Evolutionary conservation across 2,329 filamentous ascomycete genomes (phyloP).

Genomic region (Phialophora macrospora): DNA sequence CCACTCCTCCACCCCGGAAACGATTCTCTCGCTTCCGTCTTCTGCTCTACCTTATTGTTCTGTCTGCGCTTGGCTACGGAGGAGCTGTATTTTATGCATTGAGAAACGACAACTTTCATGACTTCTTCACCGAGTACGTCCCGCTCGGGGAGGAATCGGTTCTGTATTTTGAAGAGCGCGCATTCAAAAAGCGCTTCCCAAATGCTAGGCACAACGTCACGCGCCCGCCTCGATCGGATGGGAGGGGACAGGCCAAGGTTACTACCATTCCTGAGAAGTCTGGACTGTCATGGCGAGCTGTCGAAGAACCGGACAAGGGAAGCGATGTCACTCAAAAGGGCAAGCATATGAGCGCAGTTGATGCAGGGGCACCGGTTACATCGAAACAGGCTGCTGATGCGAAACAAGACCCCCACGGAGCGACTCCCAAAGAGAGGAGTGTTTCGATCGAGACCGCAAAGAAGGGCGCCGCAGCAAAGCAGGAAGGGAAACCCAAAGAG

Average conservation of each 20-base stretch:
- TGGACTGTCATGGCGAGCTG: conserved; percentile 79
- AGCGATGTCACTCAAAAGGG: conserved; percentile 62
- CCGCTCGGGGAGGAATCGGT: conserved; percentile 94
- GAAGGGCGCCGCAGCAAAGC: conserved; percentile 39
- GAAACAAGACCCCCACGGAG: conserved; percentile 26
- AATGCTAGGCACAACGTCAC: conserved; percentile 60
- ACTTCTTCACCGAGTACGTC: conserved; percentile 97
- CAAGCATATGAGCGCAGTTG: conserved; percentile 53
- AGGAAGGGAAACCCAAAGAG: conserved; percentile 38
- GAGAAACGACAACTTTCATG: conserved; percentile 96
- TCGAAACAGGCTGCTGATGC: conserved; percentile 27
- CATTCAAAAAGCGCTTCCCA: conserved; percentile 86
- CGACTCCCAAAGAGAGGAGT: conserved; percentile 42
- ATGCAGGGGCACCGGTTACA: conserved; percentile 34
- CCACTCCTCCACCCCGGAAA: conserved; percentile 57
- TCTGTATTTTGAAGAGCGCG: conserved; percentile 91
- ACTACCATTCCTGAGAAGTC: conserved; percentile 83
- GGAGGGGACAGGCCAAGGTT: conserved; percentile 67
- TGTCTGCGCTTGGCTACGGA: conserved; percentile 78
- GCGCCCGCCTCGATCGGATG: conserved; percentile 52
- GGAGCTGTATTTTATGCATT: conserved; percentile 92
- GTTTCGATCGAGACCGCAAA: conserved; percentile 45
- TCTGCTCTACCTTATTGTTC: conserved; percentile 74
- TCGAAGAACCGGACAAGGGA: conserved; percentile 64
- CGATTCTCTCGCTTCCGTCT: conserved; percentile 75